Base-by-base conservation (phyloP, 192 early-diverging fungal genomes). In the Coemansia sp. region DNA sequence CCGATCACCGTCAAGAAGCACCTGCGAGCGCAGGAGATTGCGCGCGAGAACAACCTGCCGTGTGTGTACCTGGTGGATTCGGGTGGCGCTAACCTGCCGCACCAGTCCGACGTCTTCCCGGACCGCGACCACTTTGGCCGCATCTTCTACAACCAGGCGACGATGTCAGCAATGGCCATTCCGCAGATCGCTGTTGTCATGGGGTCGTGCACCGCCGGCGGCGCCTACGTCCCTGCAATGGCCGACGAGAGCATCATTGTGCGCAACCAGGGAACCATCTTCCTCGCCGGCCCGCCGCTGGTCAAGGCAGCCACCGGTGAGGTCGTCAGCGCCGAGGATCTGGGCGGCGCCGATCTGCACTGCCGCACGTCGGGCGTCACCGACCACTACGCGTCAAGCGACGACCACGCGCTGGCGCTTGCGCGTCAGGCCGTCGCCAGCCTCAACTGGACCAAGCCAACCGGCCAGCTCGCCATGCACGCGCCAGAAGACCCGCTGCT, bases 161-260 rank as follows among this genome's bases (percentile, higher is more conserved):
- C 71, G 59, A 87, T 93, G 89, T 91, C 90, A 15, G 75, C 85
- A 4, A 49, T 64, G 66, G 92, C 92, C 39, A 95, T 98, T 59
- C 95, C 96, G 48, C 96, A 98, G 82, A 88, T 98, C 43, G 96
- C 96, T n/a, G 92, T 95, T 42, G 96, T 98, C 7, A 87, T 98
- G 83, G 96, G 96, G 18, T 95, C 93, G 18, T 98, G 96, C 83
- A 98, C 96, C 21, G 96, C 96, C 20, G 94, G 94, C 65, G 93
- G 96, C 61, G 96, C 96, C 2, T 98, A 98, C 74, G 95, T 98
- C 28, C 96, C 96, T 43, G 95, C 96, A 13, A 98, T 98, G 96
- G 92, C 95, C 37, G 96, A 98, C 77, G 94, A 98, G 79, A 93
- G 91, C 84, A 90, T 98, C 61, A 98, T 98, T 84, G 96, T 98